Evolutionary conservation across 345 rosid species (phyloP).

Genomic region (Corymbia maculata): DNA sequence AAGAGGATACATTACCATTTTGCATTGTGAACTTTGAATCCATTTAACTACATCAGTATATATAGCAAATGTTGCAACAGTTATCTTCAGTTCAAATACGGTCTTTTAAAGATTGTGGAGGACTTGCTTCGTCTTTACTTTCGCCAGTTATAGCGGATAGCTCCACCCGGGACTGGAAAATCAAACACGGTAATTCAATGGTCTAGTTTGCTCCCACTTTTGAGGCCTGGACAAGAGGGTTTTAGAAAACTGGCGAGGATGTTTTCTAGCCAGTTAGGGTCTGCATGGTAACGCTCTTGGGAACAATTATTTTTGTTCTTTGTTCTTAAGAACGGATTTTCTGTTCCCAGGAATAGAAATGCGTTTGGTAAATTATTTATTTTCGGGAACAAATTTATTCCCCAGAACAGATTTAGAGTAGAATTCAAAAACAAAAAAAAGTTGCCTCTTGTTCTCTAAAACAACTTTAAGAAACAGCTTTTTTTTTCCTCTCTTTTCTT

Average conservation of each 20-base stretch:
- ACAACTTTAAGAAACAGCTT: too few relatives aligned
- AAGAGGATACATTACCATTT: background rate
- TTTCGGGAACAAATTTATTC: too few relatives aligned
- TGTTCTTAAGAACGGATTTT: too few relatives aligned
- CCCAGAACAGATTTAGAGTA: too few relatives aligned
- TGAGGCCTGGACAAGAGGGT: background rate
- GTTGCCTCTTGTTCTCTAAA: too few relatives aligned
- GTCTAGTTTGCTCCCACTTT: background rate
- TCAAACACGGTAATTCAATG: background rate
- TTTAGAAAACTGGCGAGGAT: background rate
- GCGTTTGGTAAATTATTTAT: too few relatives aligned
- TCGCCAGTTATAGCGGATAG: background rate
- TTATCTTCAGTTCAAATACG: background rate
- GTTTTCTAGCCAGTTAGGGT: background rate
- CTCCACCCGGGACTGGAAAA: background rate
- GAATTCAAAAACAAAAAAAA: too few relatives aligned
- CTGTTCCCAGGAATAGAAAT: too few relatives aligned
- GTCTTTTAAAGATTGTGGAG: background rate
- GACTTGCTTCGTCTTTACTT: background rate
- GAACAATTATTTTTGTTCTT: too few relatives aligned
- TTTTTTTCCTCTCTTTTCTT: too few relatives aligned
- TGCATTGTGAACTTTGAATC: background rate
- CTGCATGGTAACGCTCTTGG: too few relatives aligned
- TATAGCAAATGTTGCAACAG: background rate
- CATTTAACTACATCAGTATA: background rate